Evolutionary conservation across 1,284 basidiomycete genomes (phyloP).

Genomic region (Agroathelia rolfsii): DNA sequence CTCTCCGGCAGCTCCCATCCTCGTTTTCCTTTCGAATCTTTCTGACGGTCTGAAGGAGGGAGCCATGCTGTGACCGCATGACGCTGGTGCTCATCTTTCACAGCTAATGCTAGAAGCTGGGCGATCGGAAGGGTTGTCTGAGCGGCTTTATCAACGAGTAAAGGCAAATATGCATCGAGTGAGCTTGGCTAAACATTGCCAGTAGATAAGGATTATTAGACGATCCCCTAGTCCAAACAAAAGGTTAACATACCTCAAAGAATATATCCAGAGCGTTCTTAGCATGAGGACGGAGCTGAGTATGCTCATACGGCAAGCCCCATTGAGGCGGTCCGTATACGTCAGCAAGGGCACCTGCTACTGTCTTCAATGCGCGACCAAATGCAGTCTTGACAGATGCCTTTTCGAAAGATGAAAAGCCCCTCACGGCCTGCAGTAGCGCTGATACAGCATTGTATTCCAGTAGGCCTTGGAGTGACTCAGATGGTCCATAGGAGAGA

Average conservation of each 20-base stretch:
- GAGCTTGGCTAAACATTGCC: too few species aligned
- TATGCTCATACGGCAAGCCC: constrained; percentile 41
- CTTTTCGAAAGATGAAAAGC: constrained; percentile 28
- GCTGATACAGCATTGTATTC: constrained; percentile 43
- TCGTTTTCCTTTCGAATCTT: constrained; percentile 46
- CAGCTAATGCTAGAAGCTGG: constrained; percentile 42
- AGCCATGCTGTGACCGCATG: constrained; percentile 52
- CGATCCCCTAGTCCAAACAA: too few species aligned
- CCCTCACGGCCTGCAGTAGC: constrained; percentile 46
- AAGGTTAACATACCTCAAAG: constrained; percentile 47
- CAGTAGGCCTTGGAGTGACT: constrained; percentile 46
- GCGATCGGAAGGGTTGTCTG: constrained; percentile 39
- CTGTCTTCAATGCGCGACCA: constrained; percentile 48
- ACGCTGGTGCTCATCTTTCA: constrained; percentile 47
- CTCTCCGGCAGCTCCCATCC: constrained; percentile 56
- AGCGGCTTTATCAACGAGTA: constrained; percentile 34
- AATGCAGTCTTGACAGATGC: constrained; percentile 41
- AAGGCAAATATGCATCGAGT: constrained; percentile 56
- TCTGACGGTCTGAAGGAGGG: constrained; percentile 42
- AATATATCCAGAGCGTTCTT: constrained; percentile 45
- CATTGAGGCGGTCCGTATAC: constrained; percentile 55
- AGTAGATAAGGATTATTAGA: too few species aligned
- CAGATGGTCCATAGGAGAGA: constrained; percentile 60
- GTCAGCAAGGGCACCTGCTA: constrained; percentile 50
- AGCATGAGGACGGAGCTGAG: constrained; percentile 40